These are phyloP conservation scores for Saturnispora besseyi DNA, from an alignment of 805 yeast genomes.

Conservation along the genomic window DNA sequence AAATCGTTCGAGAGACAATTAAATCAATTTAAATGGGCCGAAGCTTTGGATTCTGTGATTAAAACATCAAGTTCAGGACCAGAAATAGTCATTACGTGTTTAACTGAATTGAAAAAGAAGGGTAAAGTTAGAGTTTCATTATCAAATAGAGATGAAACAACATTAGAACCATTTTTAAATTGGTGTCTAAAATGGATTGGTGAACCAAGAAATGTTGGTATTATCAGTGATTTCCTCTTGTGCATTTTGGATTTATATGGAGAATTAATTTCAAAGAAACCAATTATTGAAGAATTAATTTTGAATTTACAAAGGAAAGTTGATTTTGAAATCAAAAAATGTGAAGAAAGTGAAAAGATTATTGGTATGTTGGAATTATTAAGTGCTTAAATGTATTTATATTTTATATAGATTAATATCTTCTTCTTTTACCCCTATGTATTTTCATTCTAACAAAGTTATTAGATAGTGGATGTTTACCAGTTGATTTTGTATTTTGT, in stretches of 20 bases:
- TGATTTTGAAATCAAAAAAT: constrained; percentile 60
- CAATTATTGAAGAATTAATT: constrained; percentile 68
- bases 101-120: constrained; percentile 77
- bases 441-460: constrained; percentile 31
- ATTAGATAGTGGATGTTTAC: constrained; percentile 25
- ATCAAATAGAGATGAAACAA: constrained; percentile 72
- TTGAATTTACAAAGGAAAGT: constrained; percentile 52
- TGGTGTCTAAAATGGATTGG: constrained; percentile 75
- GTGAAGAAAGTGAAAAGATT: constrained; percentile 80
- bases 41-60: constrained; percentile 84
- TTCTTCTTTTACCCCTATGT: constrained; percentile 15
- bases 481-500: constrained; percentile 16
- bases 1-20: constrained; percentile 77
- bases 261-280: constrained; percentile 59
- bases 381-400: constrained; percentile 34
- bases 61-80: constrained; percentile 59
- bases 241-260: constrained; percentile 70
- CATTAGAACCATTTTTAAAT: constrained; percentile 70
- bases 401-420: not conserved
- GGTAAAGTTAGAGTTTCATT: constrained; percentile 84
- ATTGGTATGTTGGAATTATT: constrained; percentile 91
- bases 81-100: constrained; percentile 72
- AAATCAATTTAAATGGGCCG: constrained; percentile 85
- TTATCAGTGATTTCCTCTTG: constrained; percentile 60
- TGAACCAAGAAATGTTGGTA: constrained; percentile 62